Percentiles rank a stretch among this genome's conserved stretches.
Conservation (phyloP, 2,329 filamentous ascomycete genomes). For the Cladophialophora chaetospira region DNA sequence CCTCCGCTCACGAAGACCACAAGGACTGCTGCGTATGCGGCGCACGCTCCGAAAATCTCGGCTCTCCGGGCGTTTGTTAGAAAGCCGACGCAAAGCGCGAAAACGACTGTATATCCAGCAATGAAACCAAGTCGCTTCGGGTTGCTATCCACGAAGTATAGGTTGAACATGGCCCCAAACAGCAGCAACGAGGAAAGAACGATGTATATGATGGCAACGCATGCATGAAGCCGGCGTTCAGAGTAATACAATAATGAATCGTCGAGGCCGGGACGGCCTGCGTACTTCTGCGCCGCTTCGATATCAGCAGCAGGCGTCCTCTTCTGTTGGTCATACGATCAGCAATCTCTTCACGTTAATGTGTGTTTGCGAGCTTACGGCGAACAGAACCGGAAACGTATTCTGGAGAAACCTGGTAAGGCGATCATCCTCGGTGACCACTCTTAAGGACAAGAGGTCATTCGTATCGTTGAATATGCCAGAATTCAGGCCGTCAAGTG, state of each 20-base stretch:
- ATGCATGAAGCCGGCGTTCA: conserved; percentile 12
- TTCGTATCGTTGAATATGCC: background rate
- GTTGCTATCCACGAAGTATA: conserved; percentile 17
- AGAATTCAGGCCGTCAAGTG: background rate
- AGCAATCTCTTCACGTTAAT: background rate
- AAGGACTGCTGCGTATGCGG: conserved; percentile 36
- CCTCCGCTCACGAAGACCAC: conserved; percentile 35
- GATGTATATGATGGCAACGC: conserved; percentile 9
- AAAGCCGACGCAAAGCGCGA: conserved; percentile 3
- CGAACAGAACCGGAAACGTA: conserved; percentile 1
- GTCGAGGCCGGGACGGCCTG: too few relatives aligned
- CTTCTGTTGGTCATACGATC: too few relatives aligned
- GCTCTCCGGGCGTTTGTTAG: conserved; percentile 28
- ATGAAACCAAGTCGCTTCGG: conserved; percentile 17
- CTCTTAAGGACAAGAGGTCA: conserved; percentile 11
- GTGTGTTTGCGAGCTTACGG: background rate
- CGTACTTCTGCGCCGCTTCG: background rate
- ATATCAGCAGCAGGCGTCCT: too few relatives aligned
- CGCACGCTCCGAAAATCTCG: conserved; percentile 34
- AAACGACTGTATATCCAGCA: background rate
- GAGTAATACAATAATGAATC: conserved; percentile 1
- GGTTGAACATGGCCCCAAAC: conserved; percentile 27
- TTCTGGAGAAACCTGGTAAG: conserved; percentile 7
- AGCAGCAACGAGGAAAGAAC: conserved; percentile 26
- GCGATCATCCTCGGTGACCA: conserved; percentile 9